Evolutionary conservation across 2,329 filamentous ascomycete genomes (phyloP), one percentile per base, ranked within the genome.

Genomic region (Sporothrix inflata): DNA sequence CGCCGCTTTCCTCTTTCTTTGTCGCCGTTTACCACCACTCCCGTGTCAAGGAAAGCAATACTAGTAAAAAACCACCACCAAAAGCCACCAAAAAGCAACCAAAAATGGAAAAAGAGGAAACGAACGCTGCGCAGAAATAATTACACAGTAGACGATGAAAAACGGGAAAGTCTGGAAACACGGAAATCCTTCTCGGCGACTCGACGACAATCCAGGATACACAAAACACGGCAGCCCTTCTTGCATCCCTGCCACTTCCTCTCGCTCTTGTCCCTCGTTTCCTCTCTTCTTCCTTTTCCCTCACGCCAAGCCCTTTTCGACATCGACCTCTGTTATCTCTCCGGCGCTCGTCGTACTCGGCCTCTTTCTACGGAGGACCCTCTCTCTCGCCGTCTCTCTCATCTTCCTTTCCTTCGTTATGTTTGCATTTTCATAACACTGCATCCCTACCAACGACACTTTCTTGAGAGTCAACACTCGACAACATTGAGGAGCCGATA

Each of bases 161-260:
- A 38, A 60, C 11, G 11, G 42, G 38, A 65, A 68, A 47, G 40
- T 40, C 47, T 60, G 51, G 63, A 65, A 72, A 72, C 68, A 63
- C 34, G 60, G 16, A 61, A 21, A 40, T 40, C 57, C n/a, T 40
- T 14, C 57, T 40, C 57, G 57, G 40, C 34, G 19, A 38, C 30
- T 14, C 19, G 30, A 34, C 30, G 30, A 34, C 30, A 34, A 19
- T 12, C 1, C 53, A 27, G 53, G 3, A 66, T 40, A 30, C n/a
- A 16, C 57, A 5, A 53, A 9, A 1, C 21, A 53, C n/a, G 49
- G 34, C 19, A 38, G 30, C 19, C 30, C 11, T 53, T 40, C 65
- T 38, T 66, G 12, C 5, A 47, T 19, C 66, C 4, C 21, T 16
- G n/a, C n/a, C n/a, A n/a, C n/a, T n/a, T n/a, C n/a, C 2, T 49